phyloP scores from a whole-genome alignment of 116 monocot genomes.

The Dioscorea cayenensis region DNA sequence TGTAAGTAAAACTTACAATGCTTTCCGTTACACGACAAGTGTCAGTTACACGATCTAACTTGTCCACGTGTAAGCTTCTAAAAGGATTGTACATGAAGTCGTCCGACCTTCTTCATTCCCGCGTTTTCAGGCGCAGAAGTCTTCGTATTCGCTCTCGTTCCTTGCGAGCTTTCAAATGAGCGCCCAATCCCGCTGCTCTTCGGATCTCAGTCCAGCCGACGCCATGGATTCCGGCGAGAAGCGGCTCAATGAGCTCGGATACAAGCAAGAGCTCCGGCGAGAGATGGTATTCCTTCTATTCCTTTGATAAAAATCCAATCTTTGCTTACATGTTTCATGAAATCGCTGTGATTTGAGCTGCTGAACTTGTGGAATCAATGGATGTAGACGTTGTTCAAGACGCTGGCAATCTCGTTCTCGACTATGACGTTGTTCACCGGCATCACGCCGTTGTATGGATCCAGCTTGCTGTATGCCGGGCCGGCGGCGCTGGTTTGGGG shows the following conservation, averaged over 20 bases:
- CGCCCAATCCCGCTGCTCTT: neutral
- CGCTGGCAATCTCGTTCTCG: conserved; percentile 79
- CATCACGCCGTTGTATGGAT: conserved; percentile 72
- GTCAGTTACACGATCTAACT: no score
- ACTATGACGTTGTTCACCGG: conserved; percentile 86
- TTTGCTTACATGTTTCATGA: neutral
- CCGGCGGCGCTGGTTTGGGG: conserved; percentile 79
- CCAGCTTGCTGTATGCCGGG: conserved; percentile 68
- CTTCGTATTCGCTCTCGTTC: no score
- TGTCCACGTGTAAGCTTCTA: no score
- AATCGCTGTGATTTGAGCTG: neutral
- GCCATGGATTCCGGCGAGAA: conserved; percentile 74
- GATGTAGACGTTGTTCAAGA: conserved; percentile 80
- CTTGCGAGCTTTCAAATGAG: neutral
- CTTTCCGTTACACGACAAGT: no score
- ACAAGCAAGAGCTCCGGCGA: conserved; percentile 90
- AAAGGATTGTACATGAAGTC: no score
- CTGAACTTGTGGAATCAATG: neutral
- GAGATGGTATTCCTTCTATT: conserved; percentile 51
- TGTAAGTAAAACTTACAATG: no score
- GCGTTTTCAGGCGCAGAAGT: no score
- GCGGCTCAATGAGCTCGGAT: conserved; percentile 88
- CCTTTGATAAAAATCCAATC: neutral
- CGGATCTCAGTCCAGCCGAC: neutral
- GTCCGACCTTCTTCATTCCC: no score